Evolutionary conservation across 495 filamentous ascomycete genomes (phyloP), one percentile per base, ranked within the genome.

Genomic region (Hyaloscypha bicolor): DNA sequence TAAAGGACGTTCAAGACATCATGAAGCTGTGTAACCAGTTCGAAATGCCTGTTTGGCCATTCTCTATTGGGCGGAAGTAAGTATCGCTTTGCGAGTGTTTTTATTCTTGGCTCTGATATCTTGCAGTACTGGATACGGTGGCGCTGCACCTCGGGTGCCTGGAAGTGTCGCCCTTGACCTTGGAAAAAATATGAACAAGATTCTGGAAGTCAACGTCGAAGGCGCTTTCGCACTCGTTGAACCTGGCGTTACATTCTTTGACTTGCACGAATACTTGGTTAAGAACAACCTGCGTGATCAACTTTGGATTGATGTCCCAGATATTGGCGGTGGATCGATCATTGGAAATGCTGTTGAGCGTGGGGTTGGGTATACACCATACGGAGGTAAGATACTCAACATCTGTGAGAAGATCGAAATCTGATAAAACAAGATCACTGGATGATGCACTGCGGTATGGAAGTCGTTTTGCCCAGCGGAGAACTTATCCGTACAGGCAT

Each of bases 401-500:
- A 25, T 39, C 35, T 59, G 19, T 12, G 30, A 55, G 12, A 16
- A 35, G n/a, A 25, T 52, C 16, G 19, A 48, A 48, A 16, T 48
- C 42, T 74, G 73, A 32, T 79, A 65, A 42, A 73, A 37, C 76
- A 67, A 53, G 85, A 88, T 64, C 85, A 88, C 67, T 88, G 79
- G 73, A 79, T 78, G 58, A 81, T 79, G 70, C 84, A 85, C 56
- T 83, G 81, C 57, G 84, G 85, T 4, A 76, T 86, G 77, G 86
- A 87, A 73, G 73, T 87, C 21, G 81, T 89, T 9, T 72, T 87
- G 8, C 86, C 86, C 0, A 81, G 77, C 21, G 86, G 85, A 19
- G 80, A 83, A 68, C 63, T 87, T 1, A 62, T 88, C 9, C 75
- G 86, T 4, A 88, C 85, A 0, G 86, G 86, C 1, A 88, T 88